Base-by-base conservation (phyloP, 1,139 yeast genomes). In the Yamadazyma siamensis region DNA sequence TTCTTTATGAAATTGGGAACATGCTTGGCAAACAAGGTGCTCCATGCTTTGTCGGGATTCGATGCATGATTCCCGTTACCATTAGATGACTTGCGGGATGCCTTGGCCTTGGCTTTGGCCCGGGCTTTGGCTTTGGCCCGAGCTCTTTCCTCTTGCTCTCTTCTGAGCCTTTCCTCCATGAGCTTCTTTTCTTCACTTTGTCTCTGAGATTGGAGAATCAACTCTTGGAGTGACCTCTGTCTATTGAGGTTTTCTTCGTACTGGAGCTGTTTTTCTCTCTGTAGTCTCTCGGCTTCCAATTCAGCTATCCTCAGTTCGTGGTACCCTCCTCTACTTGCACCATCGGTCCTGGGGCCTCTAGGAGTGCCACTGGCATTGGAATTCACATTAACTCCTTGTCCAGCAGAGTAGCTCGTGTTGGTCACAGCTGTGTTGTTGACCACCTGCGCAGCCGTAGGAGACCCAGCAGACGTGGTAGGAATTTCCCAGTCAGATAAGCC, bases 1-100 rank as follows among this genome's bases (percentile, higher is more conserved):
- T 75, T 75, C 43, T 80, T 79, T 31, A 89, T 67, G 46, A 83
- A 58, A 48, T 88, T 88, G 4, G 97, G 96, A 13, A 91, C 83
- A 46, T 76, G 69, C 15, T 71, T 60, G 3, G 96, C 97, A 54
- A 91, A 77, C 19, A 71, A 55, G 28, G 59, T 65, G 13, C 70
- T 68, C 88, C 89, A 84, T 44, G 63, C 63, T 37, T 61, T 55
- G 34, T 66, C 75, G 9, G 47, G 15, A 23, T 29, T 43, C 36
- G 21, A 27, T 30, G 12, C 27, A 24, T 15, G 14, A 15, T 6
- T 19, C 5, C 21, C 23, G n/a, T 11, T 4, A 13, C 13, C 13
- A 12, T 23, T 21, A 6, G 25, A 21, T 6, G 15, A 5, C 13
- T 8, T 33, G 26, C 23, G 17, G 31, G 36, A 46, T 29, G 43